Evolutionary conservation across 768 basidiomycete species (phyloP).

Genomic region (Mrakia blollopis): DNA sequence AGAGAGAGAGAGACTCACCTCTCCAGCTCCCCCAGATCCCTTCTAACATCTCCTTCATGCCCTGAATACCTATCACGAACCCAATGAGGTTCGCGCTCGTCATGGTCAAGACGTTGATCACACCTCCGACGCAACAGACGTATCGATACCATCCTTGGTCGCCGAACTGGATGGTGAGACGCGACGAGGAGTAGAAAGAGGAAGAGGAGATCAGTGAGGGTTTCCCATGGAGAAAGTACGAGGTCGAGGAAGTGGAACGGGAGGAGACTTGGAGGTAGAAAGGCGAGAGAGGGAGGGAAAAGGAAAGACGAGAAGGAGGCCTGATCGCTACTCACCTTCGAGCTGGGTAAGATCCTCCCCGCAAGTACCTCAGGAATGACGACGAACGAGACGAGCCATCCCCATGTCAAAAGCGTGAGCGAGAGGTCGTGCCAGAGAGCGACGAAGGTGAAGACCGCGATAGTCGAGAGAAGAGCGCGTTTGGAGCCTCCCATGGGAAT

Average conservation of each 20-base stretch:
- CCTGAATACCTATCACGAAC: slow-evolving; percentile 85
- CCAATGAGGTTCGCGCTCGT: slow-evolving; percentile 89
- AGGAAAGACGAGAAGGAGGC: background rate
- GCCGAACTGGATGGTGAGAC: slow-evolving; percentile 57
- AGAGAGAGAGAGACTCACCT: too few species aligned
- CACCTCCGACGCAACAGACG: slow-evolving; percentile 71
- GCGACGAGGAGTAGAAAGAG: background rate
- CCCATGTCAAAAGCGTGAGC: slow-evolving; percentile 83
- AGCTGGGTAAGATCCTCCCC: slow-evolving; percentile 54
- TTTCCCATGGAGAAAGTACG: background rate
- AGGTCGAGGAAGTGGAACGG: background rate
- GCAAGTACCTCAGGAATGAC: slow-evolving; percentile 78
- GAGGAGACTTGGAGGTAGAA: background rate
- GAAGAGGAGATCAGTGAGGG: background rate
- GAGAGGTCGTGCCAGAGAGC: slow-evolving; percentile 96
- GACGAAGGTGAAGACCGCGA: slow-evolving; percentile 88
- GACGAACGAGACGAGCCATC: slow-evolving; percentile 89
- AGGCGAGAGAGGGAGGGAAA: background rate
- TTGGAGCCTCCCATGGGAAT: slow-evolving; percentile 77
- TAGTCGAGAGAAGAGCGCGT: slow-evolving; percentile 57
- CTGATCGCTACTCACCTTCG: background rate
- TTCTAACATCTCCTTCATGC: slow-evolving; percentile 60
- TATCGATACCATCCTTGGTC: slow-evolving; percentile 75
- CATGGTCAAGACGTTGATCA: slow-evolving; percentile 81
- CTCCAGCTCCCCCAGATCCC: slow-evolving; percentile 51